These are phyloP conservation scores for Lasiodiplodia gonubiensis DNA, from an alignment of 2,329 filamentous ascomycete genomes.

Conservation along the genomic window DNA sequence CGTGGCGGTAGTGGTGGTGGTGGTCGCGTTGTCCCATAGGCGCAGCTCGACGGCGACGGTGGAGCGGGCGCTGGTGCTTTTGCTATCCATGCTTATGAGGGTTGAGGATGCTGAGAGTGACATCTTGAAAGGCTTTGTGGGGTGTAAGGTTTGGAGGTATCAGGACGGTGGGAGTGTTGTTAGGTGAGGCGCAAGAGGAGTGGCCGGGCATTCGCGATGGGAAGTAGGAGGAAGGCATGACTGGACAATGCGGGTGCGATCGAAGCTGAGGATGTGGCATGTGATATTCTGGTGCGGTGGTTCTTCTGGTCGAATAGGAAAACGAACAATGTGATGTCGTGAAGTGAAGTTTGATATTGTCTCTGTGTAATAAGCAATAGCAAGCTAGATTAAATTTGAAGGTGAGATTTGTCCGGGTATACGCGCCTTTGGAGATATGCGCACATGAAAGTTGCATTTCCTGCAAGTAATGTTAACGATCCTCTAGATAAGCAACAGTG, in stretches of 20 bases:
- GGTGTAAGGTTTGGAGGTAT: neutral
- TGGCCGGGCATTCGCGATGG: neutral
- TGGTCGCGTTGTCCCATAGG: neutral
- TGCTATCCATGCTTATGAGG: constrained; percentile 29
- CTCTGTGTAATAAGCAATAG: no score
- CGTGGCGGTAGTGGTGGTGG: no score
- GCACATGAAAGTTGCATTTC: no score
- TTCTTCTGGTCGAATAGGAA: neutral
- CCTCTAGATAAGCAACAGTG: no score
- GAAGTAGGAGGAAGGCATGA: neutral
- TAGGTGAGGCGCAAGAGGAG: neutral
- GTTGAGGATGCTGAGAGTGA: constrained; percentile 41
- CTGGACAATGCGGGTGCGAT: neutral
- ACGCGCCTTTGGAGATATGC: no score
- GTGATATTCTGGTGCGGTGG: neutral
- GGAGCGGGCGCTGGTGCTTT: neutral
- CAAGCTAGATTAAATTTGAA: no score
- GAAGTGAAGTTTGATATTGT: no score
- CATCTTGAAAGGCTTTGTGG: neutral
- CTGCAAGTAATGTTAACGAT: no score
- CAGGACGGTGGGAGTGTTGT: constrained; percentile 33
- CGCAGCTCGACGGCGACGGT: neutral
- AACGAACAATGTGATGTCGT: neutral
- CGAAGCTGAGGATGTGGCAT: neutral
- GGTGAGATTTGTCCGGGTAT: no score